Conservation (phyloP, 371 early-diverging fungal genomes). For the Mucor racemosus region DNA sequence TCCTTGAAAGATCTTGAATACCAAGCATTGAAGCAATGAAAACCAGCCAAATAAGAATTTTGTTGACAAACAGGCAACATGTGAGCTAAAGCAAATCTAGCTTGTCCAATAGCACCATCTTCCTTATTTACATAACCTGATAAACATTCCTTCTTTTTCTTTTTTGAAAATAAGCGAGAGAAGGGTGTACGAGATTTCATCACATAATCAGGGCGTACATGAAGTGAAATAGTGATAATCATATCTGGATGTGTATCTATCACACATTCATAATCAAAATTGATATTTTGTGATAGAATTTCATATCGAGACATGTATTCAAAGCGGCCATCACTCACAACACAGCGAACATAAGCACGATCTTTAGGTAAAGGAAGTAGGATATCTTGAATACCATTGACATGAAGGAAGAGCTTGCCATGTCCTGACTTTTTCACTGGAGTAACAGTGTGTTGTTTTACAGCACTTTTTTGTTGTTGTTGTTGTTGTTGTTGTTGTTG, state of each 20-base stretch:
- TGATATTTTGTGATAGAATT: constrained; percentile 31
- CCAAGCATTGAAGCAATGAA: constrained; percentile 57
- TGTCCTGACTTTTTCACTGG: constrained; percentile 4
- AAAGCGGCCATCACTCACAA: constrained; percentile 52
- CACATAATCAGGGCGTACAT: constrained; percentile 46
- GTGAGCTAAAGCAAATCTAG: constrained; percentile 45
- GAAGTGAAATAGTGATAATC: constrained; percentile 42
- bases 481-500: background rate
- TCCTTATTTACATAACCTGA: constrained; percentile 48
- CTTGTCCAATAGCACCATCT: constrained; percentile 52
- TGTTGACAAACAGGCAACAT: constrained; percentile 49
- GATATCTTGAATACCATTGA: constrained; percentile 42
- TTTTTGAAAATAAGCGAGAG: constrained; percentile 36
- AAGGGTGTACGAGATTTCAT: constrained; percentile 41
- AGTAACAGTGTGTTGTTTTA: background rate
- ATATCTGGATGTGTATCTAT: constrained; percentile 42
- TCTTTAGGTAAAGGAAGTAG: constrained; percentile 50
- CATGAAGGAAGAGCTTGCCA: constrained; percentile 50
- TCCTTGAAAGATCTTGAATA: constrained; percentile 34
- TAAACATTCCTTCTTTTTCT: constrained; percentile 36
- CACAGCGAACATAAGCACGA: constrained; percentile 49
- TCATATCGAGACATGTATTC: constrained; percentile 57
- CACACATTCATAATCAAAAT: constrained; percentile 44
- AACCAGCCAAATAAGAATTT: constrained; percentile 41
- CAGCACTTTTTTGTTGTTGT: background rate